Base-by-base conservation (phyloP, 2,329 filamentous ascomycete species). In the Penicillium sp. region DNA sequence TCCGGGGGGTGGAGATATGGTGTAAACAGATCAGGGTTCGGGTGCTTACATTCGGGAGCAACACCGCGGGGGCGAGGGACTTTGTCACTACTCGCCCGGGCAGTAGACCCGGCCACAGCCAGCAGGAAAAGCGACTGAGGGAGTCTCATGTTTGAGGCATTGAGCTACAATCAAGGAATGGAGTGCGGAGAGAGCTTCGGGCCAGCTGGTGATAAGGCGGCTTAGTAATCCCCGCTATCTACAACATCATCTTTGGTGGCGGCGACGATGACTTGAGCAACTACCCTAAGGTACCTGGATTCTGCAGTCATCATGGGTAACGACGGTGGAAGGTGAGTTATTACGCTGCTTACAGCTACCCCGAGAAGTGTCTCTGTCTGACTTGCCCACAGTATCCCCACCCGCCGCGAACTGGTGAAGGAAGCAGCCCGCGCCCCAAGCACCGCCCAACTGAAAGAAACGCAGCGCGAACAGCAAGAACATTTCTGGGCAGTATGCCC, bases 361-460 rank as follows among this genome's bases (percentile, higher is more conserved):
- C 10, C 24, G 24, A 28, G 5, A 5, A 28, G 24, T 21, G 13
- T 9, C 3, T 56, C 45, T 3, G 8, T 31, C 44, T 45, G 40
- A 21, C 46, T 34, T n/a, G 6, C 18, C n/a, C 19, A 16, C 61
- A 86, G 91, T 64, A 99, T 99, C 64, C 94, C 94, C 5, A 97
- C 89, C 60, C 90, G 95, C 28, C 89, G 92, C 69, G 95, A 99
- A 75, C 90, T 99, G 42, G 94, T 99, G 73, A 96, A 96, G 76
- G 89, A 93, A 74, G 91, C 92, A 24, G 91, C 92, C 37, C 89
- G 91, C 66, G 83, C 87, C 48, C 90, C 89, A 19, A 95, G 90
- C 29, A 83, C 91, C 24, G 87, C 90, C 43, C 89, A 97, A 78
- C 79, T 96, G 53, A 97, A 97, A 77, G 92, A 94, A 61, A 88